Conservation (phyloP, 2,329 filamentous ascomycete species). For the Trichoderma polysporum region DNA sequence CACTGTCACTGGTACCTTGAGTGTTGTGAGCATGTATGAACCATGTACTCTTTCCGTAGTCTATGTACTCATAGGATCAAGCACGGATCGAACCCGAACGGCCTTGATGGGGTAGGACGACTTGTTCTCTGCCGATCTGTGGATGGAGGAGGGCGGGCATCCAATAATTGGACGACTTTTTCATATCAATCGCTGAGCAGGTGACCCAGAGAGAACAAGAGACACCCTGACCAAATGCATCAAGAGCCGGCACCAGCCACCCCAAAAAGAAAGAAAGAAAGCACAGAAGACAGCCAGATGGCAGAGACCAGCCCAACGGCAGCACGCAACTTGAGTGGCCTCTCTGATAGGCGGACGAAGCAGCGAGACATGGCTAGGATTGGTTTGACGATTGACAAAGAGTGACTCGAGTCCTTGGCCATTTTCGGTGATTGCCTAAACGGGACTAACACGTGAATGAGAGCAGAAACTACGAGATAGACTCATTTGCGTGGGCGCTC, state of each 20-base stretch:
- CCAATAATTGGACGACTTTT: too few relatives aligned
- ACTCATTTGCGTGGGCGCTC: neutral
- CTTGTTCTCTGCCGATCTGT: neutral
- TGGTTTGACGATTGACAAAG: neutral
- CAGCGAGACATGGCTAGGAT: neutral
- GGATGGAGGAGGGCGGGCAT: too few relatives aligned
- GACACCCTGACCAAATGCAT: too few relatives aligned
- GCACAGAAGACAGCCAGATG: neutral
- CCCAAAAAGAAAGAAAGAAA: neutral
- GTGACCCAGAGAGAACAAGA: neutral
- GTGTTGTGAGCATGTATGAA: neutral
- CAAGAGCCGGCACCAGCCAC: neutral
- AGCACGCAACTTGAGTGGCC: constrained; percentile 5
- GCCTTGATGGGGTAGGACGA: neutral
- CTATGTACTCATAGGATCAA: neutral
- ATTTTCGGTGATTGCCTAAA: constrained; percentile 16
- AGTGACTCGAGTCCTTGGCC: neutral
- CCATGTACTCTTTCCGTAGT: neutral
- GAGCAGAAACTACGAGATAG: neutral
- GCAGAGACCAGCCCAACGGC: neutral
- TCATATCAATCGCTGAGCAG: neutral
- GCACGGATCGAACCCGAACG: neutral
- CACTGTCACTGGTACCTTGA: neutral
- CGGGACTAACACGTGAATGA: neutral
- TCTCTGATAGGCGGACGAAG: neutral